Base-by-base conservation (phyloP, 805 yeast genomes). In the Candida wancherniae region DNA sequence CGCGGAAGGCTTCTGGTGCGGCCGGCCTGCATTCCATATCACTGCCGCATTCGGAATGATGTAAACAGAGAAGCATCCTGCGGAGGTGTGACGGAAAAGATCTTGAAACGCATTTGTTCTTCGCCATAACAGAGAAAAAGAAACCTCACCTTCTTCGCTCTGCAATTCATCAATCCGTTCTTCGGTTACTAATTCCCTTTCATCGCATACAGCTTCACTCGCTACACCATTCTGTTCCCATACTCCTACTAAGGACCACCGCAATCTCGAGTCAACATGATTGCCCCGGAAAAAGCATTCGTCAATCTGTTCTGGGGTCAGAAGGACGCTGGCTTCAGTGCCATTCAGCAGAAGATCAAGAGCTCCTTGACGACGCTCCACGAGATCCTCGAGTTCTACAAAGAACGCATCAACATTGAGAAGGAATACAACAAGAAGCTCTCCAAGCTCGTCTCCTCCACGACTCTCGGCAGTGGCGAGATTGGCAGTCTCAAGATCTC, bases 361-460 rank as follows among this genome's bases (percentile, higher is more conserved):
- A 67, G 73, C 36, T 75, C 86, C 6, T 63, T 72, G 23, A 69
- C 67, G 27, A 79, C 92, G 9, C 47, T 61, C 29, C 53, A 55
- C 22, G 67, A 63, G 35, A 48, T 63, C 23, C 43, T 57, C 19
- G 53, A 51, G 10, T 61, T 53, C 37, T 63, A 61, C 38, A 50
- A 50, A 19, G 66, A 63, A 36, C 59, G 80, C 22, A 58, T 72
- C 1, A 61, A 72, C 10, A 70, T 86, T 22, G 95, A 85, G 47
- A 81, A 77, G 38, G 95, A 86, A 15, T 84, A 83, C 48, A 59
- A 78, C 22, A 69, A 73, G 33, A 69, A 67, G 36, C 53, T 86
- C 42, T 60, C 59, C 25, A 63, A 69, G 10, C 57, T 85, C 14
- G 59, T 83, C 13, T 56, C 60, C 29, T 69, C 66, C 43, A 46